Conservation (phyloP, 106 monocot species). For the Triglochin maritima region DNA sequence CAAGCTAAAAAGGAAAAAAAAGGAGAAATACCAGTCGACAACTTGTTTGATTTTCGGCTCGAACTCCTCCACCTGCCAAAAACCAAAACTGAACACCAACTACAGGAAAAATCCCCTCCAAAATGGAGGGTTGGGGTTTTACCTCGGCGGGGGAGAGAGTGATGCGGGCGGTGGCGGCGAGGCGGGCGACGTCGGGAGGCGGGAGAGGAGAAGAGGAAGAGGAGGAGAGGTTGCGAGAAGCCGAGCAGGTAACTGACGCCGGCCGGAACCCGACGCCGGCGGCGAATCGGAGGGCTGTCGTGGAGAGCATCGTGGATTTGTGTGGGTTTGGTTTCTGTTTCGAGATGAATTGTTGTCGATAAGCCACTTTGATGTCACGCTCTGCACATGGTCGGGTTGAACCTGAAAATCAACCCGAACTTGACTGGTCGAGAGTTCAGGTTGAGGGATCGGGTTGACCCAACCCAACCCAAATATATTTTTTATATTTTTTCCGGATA, state of each 20-base stretch:
- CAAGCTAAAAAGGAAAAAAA: neutral
- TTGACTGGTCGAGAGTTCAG: no score
- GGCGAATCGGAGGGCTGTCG: no score
- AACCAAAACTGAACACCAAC: neutral
- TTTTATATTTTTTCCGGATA: no score
- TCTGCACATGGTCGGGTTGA: no score
- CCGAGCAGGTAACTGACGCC: slow-evolving; percentile 18
- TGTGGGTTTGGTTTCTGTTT: no score
- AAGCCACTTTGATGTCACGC: no score
- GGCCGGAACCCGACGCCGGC: neutral
- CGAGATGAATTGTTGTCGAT: no score
- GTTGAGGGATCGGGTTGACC: no score
- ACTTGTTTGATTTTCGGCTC: slow-evolving; percentile 26
- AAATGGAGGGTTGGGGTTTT: neutral
- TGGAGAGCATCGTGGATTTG: no score
- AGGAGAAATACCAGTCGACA: slow-evolving; percentile 11
- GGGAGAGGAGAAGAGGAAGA: slow-evolving; percentile 2
- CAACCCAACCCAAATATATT: no score
- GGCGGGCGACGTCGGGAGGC: slow-evolving; percentile 12
- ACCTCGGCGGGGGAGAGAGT: slow-evolving; percentile 16
- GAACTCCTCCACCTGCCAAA: slow-evolving; percentile 18
- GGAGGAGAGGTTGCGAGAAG: neutral
- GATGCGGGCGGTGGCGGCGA: slow-evolving; percentile 23
- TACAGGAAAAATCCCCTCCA: neutral
- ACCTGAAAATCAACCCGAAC: no score